phyloP scores from a whole-genome alignment of 306 rosid species.

The Luffa acutangula region DNA sequence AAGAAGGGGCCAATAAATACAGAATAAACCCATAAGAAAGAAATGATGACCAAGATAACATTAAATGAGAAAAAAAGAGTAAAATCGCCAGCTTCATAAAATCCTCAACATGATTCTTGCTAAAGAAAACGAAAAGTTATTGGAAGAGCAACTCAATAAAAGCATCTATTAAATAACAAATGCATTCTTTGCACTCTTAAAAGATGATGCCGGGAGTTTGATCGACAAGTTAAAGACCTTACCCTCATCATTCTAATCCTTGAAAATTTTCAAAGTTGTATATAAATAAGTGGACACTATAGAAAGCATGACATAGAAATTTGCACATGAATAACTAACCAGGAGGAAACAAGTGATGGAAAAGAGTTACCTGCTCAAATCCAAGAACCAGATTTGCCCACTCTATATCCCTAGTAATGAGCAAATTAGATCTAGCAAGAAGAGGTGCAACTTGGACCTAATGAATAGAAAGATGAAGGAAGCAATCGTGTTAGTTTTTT shows the following conservation, averaged over 20 bases:
- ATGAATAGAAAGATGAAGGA: constrained; percentile 10
- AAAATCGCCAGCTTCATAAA: background rate
- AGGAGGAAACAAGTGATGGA: background rate
- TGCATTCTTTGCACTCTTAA: background rate
- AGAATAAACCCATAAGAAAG: background rate
- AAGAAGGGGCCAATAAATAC: background rate
- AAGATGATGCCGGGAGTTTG: background rate
- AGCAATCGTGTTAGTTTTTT: constrained; percentile 5
- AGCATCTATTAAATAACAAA: background rate
- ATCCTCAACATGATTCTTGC: background rate
- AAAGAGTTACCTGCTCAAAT: constrained; percentile 71
- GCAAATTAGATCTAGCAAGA: constrained; percentile 91
- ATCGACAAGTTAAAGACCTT: background rate
- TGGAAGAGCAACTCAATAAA: background rate
- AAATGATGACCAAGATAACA: background rate
- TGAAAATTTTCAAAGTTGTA: background rate
- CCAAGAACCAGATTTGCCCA: constrained; percentile 96
- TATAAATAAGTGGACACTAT: background rate
- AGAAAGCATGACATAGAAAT: background rate
- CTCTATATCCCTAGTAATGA: constrained; percentile 82
- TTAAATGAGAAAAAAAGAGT: background rate
- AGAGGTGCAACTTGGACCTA: constrained; percentile 77
- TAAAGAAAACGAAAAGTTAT: background rate
- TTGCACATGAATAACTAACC: background rate
- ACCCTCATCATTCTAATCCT: background rate